phyloP scores from a whole-genome alignment of 495 filamentous ascomycete species.

The Choiromyces venosus region DNA sequence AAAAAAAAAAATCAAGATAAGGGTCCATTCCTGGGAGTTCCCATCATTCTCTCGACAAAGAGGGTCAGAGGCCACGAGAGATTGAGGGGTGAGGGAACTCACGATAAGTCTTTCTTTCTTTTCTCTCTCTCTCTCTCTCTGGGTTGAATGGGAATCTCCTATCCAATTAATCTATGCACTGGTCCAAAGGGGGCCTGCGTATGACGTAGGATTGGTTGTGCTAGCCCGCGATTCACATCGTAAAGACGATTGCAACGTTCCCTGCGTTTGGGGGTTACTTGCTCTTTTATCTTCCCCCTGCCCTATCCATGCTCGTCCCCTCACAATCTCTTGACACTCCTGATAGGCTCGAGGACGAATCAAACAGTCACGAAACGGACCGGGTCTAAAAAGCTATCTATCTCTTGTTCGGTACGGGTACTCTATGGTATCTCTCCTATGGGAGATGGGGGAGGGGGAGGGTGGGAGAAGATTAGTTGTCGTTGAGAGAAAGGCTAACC shows the following conservation, averaged over 20 bases:
- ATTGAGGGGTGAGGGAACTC: not conserved
- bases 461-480: not conserved
- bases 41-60: not conserved
- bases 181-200: not conserved
- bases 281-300: not conserved
- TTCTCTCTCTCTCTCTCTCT: not conserved
- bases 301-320: not conserved
- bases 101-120: not conserved
- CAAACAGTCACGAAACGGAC: not conserved
- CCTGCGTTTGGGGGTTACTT: not conserved
- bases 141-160: slow-evolving; percentile 1
- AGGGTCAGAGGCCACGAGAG: not conserved
- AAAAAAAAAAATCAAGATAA: not conserved
- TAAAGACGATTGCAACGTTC: not conserved
- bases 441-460: not conserved
- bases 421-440: not conserved
- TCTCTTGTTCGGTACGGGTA: not conserved
- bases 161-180: not conserved
- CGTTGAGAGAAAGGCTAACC: not conserved
- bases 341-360: not conserved
- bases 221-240: not conserved
- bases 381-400: not conserved
- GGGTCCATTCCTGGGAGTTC: not conserved
- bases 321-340: not conserved
- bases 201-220: not conserved